Base-by-base conservation (phyloP, 371 early-diverging fungal species). In the Mortierella sp. region DNA sequence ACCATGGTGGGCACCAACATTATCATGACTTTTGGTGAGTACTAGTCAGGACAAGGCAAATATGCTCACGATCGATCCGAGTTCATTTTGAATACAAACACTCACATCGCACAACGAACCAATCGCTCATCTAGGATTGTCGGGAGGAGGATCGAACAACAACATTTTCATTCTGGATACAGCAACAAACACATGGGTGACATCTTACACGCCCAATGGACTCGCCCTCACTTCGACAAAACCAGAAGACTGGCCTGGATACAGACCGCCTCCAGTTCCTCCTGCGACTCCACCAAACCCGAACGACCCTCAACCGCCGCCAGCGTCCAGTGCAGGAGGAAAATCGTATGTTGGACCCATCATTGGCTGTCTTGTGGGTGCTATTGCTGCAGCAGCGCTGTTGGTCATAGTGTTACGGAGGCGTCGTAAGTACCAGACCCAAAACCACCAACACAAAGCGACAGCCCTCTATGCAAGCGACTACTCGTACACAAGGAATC, bases 211-310 rank as follows among this genome's bases (percentile, higher is more conserved):
- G 8, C 83, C 83, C 16, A 78, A 71, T 37, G 78, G 75, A n/a
- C 55, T 82, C 10, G 48, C 68, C 5, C 63, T 34, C 40, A 82
- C 83, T 6, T 82, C 83, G 10, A 78, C 83, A 44, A 77, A 77
- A 16, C 83, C 83, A 48, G 73, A 82, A 52, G 79, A 82, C 43
- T 82, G 83, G 83, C 83, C 83, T 10, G 83, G 83, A 43, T 82
- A 82, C 43, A 81, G 73, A 55, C 81, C 81, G 16, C 81, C 81
- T 3, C 81, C 77, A 31, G 19, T 63, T 7, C 53, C 64, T 34
- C 66, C 73, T 14, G 31, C 67, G 26, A 2, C 73, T 24, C 52
- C 72, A 37, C 73, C 75, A 14, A n/a, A 13, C 0, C 47, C 31
- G n/a, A 58, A 45, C 13, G 68, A 44, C 24, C 61, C 74, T 14